Base-by-base conservation (phyloP, 768 basidiomycete genomes). In the Chalciporus pseudorubinellus region DNA sequence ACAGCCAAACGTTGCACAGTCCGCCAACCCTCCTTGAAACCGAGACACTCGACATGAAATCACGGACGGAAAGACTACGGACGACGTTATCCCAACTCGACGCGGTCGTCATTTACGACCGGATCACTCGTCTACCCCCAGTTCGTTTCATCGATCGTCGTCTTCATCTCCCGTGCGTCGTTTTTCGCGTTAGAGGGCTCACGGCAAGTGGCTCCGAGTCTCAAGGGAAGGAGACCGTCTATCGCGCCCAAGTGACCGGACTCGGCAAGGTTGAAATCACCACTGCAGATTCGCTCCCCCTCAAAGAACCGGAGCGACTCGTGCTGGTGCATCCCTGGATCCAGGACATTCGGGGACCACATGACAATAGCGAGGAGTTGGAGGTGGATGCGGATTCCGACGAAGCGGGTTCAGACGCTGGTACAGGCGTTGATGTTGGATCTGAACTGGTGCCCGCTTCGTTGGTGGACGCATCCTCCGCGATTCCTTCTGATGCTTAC, bases 321-420 rank as follows among this genome's bases (percentile, higher is more conserved):
- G 20, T 55, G 16, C 39, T 58, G 21, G 54, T 45, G 16, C 28
- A 51, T 40, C 56, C 56, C 4, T 55, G 56, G 53, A 55, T 55
- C 20, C 53, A n/a, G 36, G 40, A 41, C 14, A 39, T 48, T 10
- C 41, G 40, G 26, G 40, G 41, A 14, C 40, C 24, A 5, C 41
- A 36, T n/a, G 18, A 26, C 4, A 11, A 31, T 12, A 31, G 13
- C 20, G 41, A 33, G 29, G 29, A 31, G 13, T 4, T 31, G 29
- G 29, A 31, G 29, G 29, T 31, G 10, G 29, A 31, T 26, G 18
- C 8, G 31, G 8, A 31, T 11, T 31, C 11, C 26, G 21, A 44
- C 18, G 40, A n/a, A 16, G 7, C 16, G 19, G 28, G 39, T 14
- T 16, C 33, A 0, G 24, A 31, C 6, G 13, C n/a, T 16, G 18